Percentiles rank a stretch among this genome's conserved stretches.
Evolutionary conservation across 495 filamentous ascomycete species (phyloP).

Genomic region (Tetracladium marchalianum): DNA sequence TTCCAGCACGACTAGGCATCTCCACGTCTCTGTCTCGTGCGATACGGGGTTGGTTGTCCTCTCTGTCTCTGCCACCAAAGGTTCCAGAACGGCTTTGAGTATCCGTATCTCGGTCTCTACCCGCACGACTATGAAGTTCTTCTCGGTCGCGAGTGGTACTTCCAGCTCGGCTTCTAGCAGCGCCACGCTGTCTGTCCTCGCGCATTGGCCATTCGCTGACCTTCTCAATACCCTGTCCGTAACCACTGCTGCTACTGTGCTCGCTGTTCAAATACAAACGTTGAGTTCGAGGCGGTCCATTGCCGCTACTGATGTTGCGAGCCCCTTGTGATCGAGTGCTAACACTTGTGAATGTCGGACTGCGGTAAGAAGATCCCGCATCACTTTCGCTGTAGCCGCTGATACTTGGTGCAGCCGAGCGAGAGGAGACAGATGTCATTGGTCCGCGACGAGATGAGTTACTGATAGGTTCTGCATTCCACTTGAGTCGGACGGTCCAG

Average conservation of each 20-base stretch:
- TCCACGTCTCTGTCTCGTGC: too few relatives aligned
- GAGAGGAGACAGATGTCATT: background rate
- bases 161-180: too few relatives aligned
- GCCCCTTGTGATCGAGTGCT: background rate
- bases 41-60: too few relatives aligned
- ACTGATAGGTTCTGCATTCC: conserved; percentile 20
- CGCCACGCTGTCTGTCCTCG: background rate
- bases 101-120: too few relatives aligned
- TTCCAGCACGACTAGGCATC: too few relatives aligned
- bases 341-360: background rate
- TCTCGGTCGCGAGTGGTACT: too few relatives aligned
- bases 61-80: too few relatives aligned
- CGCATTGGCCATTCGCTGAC: conserved; percentile 13
- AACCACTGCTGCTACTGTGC: conserved; percentile 4
- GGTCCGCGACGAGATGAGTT: too few relatives aligned
- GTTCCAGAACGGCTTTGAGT: too few relatives aligned
- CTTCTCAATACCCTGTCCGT: conserved; percentile 11
- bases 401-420: background rate
- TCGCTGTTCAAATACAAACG: background rate
- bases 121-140: too few relatives aligned
- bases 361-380: background rate
- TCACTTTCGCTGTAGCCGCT: background rate
- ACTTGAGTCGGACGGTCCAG: conserved; percentile 34
- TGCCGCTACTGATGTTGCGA: too few relatives aligned
- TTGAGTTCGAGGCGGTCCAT: too few relatives aligned